phyloP scores from a whole-genome alignment of 1,284 basidiomycete species.

The Vanrija sp. region DNA sequence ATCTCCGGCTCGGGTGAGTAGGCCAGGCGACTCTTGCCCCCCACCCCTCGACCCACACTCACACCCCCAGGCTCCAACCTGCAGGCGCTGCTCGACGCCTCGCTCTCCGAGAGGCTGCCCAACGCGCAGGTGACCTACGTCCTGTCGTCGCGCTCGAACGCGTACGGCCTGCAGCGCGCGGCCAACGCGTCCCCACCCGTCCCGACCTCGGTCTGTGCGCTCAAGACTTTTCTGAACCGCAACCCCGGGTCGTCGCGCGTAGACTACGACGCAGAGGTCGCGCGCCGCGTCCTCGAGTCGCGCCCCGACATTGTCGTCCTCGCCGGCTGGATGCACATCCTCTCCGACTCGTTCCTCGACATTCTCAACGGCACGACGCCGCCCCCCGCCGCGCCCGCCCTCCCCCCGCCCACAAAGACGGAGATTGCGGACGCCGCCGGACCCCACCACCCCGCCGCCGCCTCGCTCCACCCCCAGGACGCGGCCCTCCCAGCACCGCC shows the following conservation, averaged over 20 bases:
- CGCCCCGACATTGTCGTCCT: constrained; percentile 83
- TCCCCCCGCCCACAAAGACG: constrained; percentile 20
- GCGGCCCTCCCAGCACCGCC: constrained; percentile 18
- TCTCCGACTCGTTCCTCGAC: constrained; percentile 56
- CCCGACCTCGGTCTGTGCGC: constrained; percentile 74
- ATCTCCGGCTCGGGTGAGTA: constrained; percentile 76
- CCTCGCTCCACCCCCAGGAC: background rate
- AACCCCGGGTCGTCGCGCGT: constrained; percentile 68
- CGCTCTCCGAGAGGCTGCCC: constrained; percentile 57
- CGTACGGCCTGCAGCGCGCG: constrained; percentile 82
- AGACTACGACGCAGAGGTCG: constrained; percentile 84
- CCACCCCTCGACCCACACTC: constrained; percentile 18
- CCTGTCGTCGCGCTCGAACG: constrained; percentile 87
- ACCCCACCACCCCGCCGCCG: constrained; percentile 1
- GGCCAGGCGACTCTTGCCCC: background rate
- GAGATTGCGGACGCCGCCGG: background rate
- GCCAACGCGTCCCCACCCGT: constrained; percentile 66
- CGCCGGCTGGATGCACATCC: constrained; percentile 97
- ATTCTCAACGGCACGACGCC: constrained; percentile 42
- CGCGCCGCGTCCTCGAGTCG: constrained; percentile 60
- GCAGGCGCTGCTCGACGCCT: constrained; percentile 90
- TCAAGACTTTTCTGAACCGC: constrained; percentile 77
- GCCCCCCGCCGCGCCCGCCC: constrained; percentile 26
- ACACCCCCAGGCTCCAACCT: constrained; percentile 74
- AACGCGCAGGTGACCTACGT: constrained; percentile 72